Conservation (phyloP, 164 flowering plant species). For the Vitis riparia region DNA sequence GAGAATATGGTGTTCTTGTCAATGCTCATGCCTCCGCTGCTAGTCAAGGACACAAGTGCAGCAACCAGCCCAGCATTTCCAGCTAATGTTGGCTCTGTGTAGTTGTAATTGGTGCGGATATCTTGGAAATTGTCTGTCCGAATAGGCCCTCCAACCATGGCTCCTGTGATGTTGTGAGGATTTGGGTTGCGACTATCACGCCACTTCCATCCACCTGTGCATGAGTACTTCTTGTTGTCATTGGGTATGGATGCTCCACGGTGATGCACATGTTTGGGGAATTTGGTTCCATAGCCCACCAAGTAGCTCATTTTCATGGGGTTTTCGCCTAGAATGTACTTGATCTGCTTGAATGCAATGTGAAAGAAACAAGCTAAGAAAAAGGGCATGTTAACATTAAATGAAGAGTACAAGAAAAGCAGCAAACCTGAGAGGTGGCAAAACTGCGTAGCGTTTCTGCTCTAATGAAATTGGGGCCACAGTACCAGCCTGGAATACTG, state of each 20-base stretch:
- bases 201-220: constrained; percentile 74
- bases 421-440: constrained; percentile 62
- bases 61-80: constrained; percentile 90
- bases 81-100: constrained; percentile 78
- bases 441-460: constrained; percentile 35
- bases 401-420: background rate
- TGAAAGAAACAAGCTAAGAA: background rate
- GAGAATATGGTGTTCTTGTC: constrained; percentile 63
- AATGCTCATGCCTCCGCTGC: constrained; percentile 41
- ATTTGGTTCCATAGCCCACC: constrained; percentile 70
- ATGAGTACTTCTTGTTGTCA: constrained; percentile 44
- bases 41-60: constrained; percentile 68
- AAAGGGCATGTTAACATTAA: no score
- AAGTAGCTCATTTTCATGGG: constrained; percentile 83
- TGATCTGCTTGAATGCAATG: constrained; percentile 31
- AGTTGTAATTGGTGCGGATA: constrained; percentile 47
- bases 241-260: constrained; percentile 79
- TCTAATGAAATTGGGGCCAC: constrained; percentile 49
- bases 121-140: constrained; percentile 56
- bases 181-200: constrained; percentile 45
- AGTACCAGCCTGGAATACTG: constrained; percentile 58
- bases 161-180: constrained; percentile 72
- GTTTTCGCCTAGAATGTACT: constrained; percentile 75
- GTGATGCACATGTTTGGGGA: constrained; percentile 74
- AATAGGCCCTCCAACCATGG: constrained; percentile 95